These are phyloP conservation scores for Artomyces pyxidatus DNA, from an alignment of 768 basidiomycete species.

Conservation along the genomic window DNA sequence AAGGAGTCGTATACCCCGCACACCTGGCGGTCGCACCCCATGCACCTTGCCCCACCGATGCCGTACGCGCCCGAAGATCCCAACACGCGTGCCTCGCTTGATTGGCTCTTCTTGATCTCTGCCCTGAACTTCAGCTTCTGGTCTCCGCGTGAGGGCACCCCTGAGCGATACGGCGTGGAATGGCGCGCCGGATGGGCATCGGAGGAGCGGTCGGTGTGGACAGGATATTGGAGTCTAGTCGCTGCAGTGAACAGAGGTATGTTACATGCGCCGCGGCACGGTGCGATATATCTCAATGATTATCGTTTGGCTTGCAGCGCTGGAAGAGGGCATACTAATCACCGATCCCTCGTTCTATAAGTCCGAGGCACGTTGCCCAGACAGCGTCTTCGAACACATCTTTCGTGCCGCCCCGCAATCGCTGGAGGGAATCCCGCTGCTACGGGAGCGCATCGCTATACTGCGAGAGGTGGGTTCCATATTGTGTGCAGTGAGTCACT, in stretches of 20 bases:
- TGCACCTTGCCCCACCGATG: slow-evolving; percentile 69
- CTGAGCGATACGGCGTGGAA: slow-evolving; percentile 66
- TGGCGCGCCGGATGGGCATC: slow-evolving; percentile 66
- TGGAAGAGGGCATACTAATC: slow-evolving; percentile 71
- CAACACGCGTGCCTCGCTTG: slow-evolving; percentile 35
- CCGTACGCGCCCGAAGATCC: slow-evolving; percentile 47
- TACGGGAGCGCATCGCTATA: slow-evolving; percentile 62
- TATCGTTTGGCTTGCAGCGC: slow-evolving; percentile 37
- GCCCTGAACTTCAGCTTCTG: slow-evolving; percentile 87
- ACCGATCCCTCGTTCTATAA: slow-evolving; percentile 76
- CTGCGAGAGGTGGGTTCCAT: slow-evolving; percentile 74
- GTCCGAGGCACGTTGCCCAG: slow-evolving; percentile 60
- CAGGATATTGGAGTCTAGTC: slow-evolving; percentile 84
- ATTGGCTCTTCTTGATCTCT: slow-evolving; percentile 89
- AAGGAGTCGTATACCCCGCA: slow-evolving; percentile 67
- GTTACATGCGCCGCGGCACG: slow-evolving; percentile 8
- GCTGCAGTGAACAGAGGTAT: slow-evolving; percentile 78
- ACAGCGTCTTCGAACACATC: slow-evolving; percentile 56
- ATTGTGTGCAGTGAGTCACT: slow-evolving; percentile 51
- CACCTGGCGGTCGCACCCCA: slow-evolving; percentile 70
- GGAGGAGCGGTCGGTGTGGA: slow-evolving; percentile 46
- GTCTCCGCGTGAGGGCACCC: slow-evolving; percentile 56
- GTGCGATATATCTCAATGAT: not conserved
- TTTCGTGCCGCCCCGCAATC: slow-evolving; percentile 56
- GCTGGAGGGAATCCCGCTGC: slow-evolving; percentile 59